Evolutionary conservation across 495 filamentous ascomycete genomes (phyloP).

Genomic region (Cryomyces antarcticus): DNA sequence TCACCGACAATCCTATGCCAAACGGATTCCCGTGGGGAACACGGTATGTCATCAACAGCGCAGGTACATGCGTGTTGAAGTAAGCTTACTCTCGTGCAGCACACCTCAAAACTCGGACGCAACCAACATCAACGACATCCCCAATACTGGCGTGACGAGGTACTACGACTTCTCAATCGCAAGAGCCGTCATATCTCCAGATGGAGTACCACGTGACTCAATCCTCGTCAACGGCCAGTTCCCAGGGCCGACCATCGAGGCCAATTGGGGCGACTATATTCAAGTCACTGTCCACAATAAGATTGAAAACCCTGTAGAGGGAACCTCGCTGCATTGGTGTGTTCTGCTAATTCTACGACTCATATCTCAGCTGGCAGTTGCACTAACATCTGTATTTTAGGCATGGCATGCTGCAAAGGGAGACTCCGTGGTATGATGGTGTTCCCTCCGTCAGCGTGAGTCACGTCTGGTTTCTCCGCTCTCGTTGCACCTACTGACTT

Average conservation of each 20-base stretch:
- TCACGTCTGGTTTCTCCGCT: neutral
- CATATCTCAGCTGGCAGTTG: no score
- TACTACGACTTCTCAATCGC: slow-evolving; percentile 33
- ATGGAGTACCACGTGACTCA: slow-evolving; percentile 23
- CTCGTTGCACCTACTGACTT: neutral
- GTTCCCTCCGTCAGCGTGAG: slow-evolving; percentile 3
- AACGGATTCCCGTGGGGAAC: no score
- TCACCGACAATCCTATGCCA: no score
- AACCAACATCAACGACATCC: slow-evolving; percentile 1
- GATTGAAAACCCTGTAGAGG: slow-evolving; percentile 7
- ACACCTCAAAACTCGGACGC: neutral
- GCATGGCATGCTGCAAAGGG: slow-evolving; percentile 8
- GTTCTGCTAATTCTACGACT: no score
- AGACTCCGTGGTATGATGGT: slow-evolving; percentile 8
- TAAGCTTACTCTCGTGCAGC: no score
- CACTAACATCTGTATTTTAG: no score
- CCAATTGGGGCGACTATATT: slow-evolving; percentile 13
- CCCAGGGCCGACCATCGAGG: slow-evolving; percentile 13
- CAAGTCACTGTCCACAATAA: slow-evolving; percentile 8
- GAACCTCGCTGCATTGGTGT: slow-evolving; percentile 10
- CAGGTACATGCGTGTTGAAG: no score
- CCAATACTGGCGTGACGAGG: slow-evolving; percentile 20
- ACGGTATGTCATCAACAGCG: no score
- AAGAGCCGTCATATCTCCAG: slow-evolving; percentile 26
- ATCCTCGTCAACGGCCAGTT: slow-evolving; percentile 21